These are phyloP conservation scores for Pseudevernia furfuracea DNA, from an alignment of 495 filamentous ascomycete genomes.

Conservation along the genomic window DNA sequence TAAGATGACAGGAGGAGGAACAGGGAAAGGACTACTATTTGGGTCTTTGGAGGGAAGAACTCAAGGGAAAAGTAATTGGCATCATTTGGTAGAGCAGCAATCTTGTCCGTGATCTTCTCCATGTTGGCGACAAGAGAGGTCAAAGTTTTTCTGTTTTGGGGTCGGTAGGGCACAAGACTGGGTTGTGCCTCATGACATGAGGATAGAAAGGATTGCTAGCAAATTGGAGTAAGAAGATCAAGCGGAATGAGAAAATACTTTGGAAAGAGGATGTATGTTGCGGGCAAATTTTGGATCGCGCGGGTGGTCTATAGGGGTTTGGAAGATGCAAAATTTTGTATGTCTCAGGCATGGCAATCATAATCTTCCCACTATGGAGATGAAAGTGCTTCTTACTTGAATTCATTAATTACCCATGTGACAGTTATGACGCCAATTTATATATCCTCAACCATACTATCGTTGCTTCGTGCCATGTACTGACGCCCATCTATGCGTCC, in stretches of 20 bases:
- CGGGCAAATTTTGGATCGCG: background rate
- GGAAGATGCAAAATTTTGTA: background rate
- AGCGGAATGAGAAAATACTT: background rate
- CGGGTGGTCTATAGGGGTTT: background rate
- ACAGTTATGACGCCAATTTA: background rate
- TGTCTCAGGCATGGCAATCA: background rate
- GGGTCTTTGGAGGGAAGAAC: slow-evolving; percentile 97
- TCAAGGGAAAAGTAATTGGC: slow-evolving; percentile 90
- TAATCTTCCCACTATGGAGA: background rate
- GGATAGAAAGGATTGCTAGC: background rate
- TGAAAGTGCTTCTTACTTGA: background rate
- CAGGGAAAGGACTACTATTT: slow-evolving; percentile 50
- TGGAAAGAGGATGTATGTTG: background rate
- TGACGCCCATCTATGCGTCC: background rate
- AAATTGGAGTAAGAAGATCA: background rate
- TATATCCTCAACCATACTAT: slow-evolving; percentile 5
- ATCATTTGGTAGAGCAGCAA: slow-evolving; percentile 76
- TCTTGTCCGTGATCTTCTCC: slow-evolving; percentile 96
- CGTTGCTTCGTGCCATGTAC: slow-evolving; percentile 2
- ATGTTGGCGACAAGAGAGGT: slow-evolving; percentile 35
- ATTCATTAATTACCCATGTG: background rate
- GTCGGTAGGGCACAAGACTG: background rate
- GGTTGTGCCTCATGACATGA: background rate
- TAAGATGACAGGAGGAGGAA: slow-evolving; percentile 22
- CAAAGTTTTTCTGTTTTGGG: background rate